Percentiles rank a stretch among this genome's conserved stretches.
These are phyloP conservation scores for Takakia lepidozioides DNA, from an alignment of 225 moss, liverwort and hornwort genomes.

Conservation along the genomic window DNA sequence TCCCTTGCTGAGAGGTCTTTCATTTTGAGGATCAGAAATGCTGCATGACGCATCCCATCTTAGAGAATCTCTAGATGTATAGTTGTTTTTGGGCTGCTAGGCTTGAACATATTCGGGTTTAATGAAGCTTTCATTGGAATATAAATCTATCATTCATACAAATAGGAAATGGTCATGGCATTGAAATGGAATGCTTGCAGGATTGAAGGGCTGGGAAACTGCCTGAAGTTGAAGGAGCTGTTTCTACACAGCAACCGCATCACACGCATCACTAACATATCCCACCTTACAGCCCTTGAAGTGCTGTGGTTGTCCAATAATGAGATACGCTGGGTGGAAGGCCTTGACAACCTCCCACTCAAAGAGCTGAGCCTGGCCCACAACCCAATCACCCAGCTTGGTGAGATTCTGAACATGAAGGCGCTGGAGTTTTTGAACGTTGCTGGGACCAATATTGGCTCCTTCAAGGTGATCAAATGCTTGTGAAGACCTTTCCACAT, in stretches of 20 bases:
- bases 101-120: no score
- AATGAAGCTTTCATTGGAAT: no score
- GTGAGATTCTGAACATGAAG: slow-evolving; percentile 82
- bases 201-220: slow-evolving; percentile 92
- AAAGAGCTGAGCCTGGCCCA: slow-evolving; percentile 87
- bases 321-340: slow-evolving; percentile 73
- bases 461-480: slow-evolving; percentile 74
- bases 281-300: slow-evolving; percentile 67
- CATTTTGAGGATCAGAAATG: no score
- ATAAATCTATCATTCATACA: no score
- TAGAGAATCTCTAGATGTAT: no score
- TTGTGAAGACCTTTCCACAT: no score
- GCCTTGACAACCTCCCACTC: slow-evolving; percentile 66
- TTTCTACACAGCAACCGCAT: slow-evolving; percentile 81
- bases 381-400: slow-evolving; percentile 80
- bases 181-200: no score
- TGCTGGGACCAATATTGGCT: slow-evolving; percentile 85
- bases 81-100: no score
- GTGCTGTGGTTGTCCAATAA: slow-evolving; percentile 97
- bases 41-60: no score
- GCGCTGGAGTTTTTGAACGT: slow-evolving; percentile 81
- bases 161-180: no score
- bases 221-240: slow-evolving; percentile 81
- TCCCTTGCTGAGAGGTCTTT: no score
- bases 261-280: slow-evolving; percentile 65